Base-by-base conservation (phyloP, 306 rosid species). In the Calophaca sinica region DNA sequence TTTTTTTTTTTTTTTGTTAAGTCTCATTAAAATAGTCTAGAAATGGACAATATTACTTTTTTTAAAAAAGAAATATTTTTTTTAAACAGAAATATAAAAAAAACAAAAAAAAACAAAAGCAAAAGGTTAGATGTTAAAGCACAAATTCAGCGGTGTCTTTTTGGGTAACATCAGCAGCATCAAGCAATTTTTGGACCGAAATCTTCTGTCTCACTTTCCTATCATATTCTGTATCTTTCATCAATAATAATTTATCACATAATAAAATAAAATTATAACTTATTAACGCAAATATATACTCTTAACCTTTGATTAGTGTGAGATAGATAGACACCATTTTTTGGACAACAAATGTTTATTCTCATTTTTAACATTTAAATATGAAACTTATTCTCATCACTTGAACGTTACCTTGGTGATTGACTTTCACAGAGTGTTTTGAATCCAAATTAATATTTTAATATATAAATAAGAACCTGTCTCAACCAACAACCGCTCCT, bases 401-500 rank as follows among this genome's bases (percentile, higher is more conserved):
- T 51, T 69, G 62, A 69, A 69, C 36, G 74, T 13, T 70, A 70
- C 35, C 33, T 13, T 4, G 39, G 35, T 36, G 75, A 36, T 53
- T 70, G 62, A 51, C 51, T 52, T 68, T 29, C 26, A 38, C 70
- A 64, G 5, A 5, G 52, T 20, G 50, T 2, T 66, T 68, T 50
- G 74, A 68, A 68, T 8, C 51, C 13, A 45, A 45, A 45, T 2
- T 45, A 45, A 45, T n/a, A 45, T 45, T 4, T 45, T 2, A 45
- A 3, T 45, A 45, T 11, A 45, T 38, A 36, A 45, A 10, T 12
- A 53, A 55, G 41, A 72, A 72, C 42, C 29, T 42, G 77, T 58
- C 57, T 57, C 77, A 74, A 77, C 71, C 68, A 61, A 51, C 80
- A 31, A 14, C 62, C 3, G 2, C 58, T 2, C 32, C 59, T 2